Evolutionary conservation across 805 yeast genomes (phyloP), one percentile per base, ranked within the genome.

Genomic region (Grigorovia yakushimaensis): DNA sequence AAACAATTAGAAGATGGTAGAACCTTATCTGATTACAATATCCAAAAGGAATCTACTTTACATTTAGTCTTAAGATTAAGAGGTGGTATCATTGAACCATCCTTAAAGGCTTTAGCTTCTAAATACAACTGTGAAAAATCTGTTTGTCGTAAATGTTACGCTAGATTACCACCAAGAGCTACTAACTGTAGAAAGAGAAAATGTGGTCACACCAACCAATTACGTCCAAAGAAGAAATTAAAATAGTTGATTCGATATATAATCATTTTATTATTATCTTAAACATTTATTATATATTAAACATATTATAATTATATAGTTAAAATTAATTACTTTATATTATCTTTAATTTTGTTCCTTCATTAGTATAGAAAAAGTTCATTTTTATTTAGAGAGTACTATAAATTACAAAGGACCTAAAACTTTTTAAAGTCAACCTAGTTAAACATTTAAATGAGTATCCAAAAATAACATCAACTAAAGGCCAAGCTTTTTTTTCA

Each of bases 101-200:
- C 96, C 67, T 82, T 89, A 67, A 89, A 88, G 80, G 95, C 88
- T 66, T 82, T 89, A 68, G 97, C 97, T 74, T 84, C 96, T 71
- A 89, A 89, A 78, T 89, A 84, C 88, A 89, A 89, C 93, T 89
- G 96, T 82, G 97, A 89, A 63, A 89, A 89, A 79, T 73, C 95
- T 60, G 88, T 89, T 73, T 89, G 97, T 82, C 91, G 97, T 77
- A 85, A 88, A 74, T 89, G 97, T 81, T 89, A 89, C 82, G 96
- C 97, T 68, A 89, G 97, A 81, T 88, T 89, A 70, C 97, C 97
- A 70, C 95, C 97, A 76, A 91, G 97, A 84, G 97, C 97, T 66
- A 89, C 96, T 77, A 89, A 89, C 96, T 89, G 97, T 83, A 87
- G 97, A 81, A 89, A 89, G 96, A 88, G 96, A 86, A 89, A 89